Conservation (phyloP, 2,329 filamentous ascomycete genomes). For the Neonectria magnoliae region DNA sequence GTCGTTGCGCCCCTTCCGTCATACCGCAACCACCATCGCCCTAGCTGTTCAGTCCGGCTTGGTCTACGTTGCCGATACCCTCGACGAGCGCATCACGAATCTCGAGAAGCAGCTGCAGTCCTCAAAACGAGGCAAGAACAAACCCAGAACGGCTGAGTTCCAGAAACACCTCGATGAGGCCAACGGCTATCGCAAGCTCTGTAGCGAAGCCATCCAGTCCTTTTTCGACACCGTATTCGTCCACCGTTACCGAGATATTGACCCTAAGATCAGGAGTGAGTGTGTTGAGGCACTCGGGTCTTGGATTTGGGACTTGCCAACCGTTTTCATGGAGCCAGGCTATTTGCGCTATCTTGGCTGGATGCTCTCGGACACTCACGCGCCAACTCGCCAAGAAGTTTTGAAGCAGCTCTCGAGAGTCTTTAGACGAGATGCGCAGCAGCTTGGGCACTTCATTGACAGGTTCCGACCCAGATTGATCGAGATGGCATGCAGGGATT, state of each 20-base stretch:
- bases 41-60: conserved; percentile 82
- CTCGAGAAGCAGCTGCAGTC: conserved; percentile 81
- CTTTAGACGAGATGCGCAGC: conserved; percentile 82
- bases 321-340: conserved; percentile 87
- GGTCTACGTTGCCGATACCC: conserved; percentile 75
- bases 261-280: conserved; percentile 87
- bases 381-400: conserved; percentile 83
- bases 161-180: conserved; percentile 77
- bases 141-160: conserved; percentile 78
- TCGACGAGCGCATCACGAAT: conserved; percentile 78
- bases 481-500: conserved; percentile 90
- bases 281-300: conserved; percentile 86
- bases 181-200: conserved; percentile 73
- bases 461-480: conserved; percentile 87
- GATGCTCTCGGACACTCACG: conserved; percentile 86
- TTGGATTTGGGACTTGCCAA: conserved; percentile 88
- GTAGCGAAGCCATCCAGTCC: conserved; percentile 79
- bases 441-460: conserved; percentile 92
- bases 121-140: conserved; percentile 79
- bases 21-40: conserved; percentile 89
- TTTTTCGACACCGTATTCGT: conserved; percentile 94
- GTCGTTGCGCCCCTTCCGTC: conserved; percentile 86
- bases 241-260: conserved; percentile 94
- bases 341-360: conserved; percentile 95
- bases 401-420: conserved; percentile 83